Percentiles rank a stretch among this genome's conserved stretches.
phyloP scores from a whole-genome alignment of 2,329 filamentous ascomycete genomes.

The Scedosporium boydii region DNA sequence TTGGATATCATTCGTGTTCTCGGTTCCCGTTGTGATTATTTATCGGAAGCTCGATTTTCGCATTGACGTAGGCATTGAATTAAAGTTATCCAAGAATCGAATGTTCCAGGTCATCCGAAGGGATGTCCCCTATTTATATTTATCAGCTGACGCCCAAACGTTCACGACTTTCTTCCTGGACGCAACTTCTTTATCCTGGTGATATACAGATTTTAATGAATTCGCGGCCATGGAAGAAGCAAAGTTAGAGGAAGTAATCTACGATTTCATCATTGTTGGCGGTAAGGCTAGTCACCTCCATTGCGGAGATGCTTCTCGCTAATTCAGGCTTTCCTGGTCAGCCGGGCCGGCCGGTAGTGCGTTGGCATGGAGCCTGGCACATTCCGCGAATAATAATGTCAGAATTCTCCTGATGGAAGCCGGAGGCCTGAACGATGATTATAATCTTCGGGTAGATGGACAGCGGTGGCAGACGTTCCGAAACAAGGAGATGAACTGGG shows the following conservation, averaged over 20 bases:
- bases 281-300: conserved; percentile 13
- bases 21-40: no score
- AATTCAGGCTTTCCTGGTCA: conserved; percentile 13
- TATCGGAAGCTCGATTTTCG: no score
- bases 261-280: conserved; percentile 25
- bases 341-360: conserved; percentile 52
- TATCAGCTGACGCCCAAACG: no score
- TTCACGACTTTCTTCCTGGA: no score
- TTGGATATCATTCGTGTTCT: no score
- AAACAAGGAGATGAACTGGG: conserved; percentile 40
- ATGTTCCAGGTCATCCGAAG: no score
- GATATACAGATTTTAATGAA: no score
- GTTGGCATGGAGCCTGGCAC: conserved; percentile 42
- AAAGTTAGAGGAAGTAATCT: conserved; percentile 6
- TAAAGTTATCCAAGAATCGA: no score
- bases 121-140: no score
- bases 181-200: no score
- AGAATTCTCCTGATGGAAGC: conserved; percentile 52
- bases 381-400: conserved; percentile 31
- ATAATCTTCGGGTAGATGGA: conserved; percentile 36
- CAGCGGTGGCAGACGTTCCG: conserved; percentile 45
- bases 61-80: no score
- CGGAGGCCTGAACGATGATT: conserved; percentile 38
- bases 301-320: not conserved
- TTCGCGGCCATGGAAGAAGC: no score